A percentile compares a stretch with the other conserved stretches of the same genome.
Conservation (phyloP, 2,329 filamentous ascomycete species). For the Trichoderma polysporum region DNA sequence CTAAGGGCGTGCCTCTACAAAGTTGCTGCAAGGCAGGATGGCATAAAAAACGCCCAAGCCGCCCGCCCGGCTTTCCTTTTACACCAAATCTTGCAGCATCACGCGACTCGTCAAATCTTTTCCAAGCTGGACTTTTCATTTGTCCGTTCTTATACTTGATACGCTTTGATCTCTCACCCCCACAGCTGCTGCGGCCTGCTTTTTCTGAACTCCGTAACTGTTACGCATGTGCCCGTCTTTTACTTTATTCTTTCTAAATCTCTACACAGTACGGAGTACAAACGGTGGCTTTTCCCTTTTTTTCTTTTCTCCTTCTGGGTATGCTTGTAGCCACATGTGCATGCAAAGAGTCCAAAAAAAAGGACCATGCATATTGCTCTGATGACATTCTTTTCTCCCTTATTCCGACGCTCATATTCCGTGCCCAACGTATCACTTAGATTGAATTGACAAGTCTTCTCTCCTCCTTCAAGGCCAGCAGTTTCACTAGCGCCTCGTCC, state of each 20-base stretch:
- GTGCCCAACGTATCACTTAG: constrained; percentile 23
- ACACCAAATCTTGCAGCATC: constrained; percentile 13
- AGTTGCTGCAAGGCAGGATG: background rate
- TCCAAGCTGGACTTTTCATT: background rate
- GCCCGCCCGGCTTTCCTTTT: background rate
- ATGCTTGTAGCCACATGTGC: constrained; percentile 12
- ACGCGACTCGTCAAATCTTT: constrained; percentile 15
- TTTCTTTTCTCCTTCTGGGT: background rate
- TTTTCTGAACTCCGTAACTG: background rate
- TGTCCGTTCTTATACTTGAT: background rate
- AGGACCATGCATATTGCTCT: background rate
- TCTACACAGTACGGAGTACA: background rate
- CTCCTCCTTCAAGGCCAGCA: constrained; percentile 52
- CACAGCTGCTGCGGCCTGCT: background rate
- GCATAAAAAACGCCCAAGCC: constrained; percentile 1
- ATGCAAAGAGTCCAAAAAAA: background rate
- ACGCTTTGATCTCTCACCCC: background rate
- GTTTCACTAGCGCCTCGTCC: constrained; percentile 56
- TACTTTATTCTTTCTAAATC: background rate
- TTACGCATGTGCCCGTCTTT: background rate
- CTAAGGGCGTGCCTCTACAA: background rate
- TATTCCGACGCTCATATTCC: background rate
- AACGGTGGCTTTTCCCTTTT: background rate
- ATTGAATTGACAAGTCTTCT: constrained; percentile 40
- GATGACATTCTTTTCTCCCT: background rate